Conservation (phyloP, 768 basidiomycete genomes). For the Hydnum rufescens region DNA sequence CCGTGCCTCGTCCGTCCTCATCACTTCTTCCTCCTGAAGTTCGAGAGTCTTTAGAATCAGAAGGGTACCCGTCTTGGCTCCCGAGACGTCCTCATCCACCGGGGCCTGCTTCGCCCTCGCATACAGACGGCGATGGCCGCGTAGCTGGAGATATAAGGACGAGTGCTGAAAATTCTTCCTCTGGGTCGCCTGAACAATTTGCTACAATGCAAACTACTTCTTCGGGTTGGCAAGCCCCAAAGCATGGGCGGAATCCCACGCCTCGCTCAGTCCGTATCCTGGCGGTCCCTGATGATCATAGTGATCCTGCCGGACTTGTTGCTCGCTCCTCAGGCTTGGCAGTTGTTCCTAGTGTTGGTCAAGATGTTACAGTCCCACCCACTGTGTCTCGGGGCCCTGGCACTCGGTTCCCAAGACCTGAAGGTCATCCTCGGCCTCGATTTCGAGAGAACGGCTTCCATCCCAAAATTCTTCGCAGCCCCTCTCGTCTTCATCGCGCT, state of each 20-base stretch:
- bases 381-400: conserved; percentile 19
- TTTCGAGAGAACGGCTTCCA: conserved; percentile 53
- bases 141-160: not conserved
- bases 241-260: conserved; percentile 54
- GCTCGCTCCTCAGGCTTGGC: conserved; percentile 15
- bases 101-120: conserved; percentile 25
- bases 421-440: conserved; percentile 22
- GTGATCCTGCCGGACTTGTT: conserved; percentile 19
- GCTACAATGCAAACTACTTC: not conserved
- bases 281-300: conserved; percentile 33
- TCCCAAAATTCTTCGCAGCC: conserved; percentile 44
- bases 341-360: not conserved
- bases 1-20: not conserved
- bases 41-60: conserved; percentile 11
- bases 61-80: conserved; percentile 59
- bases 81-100: conserved; percentile 61
- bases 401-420: not conserved
- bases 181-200: not conserved
- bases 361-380: conserved; percentile 22
- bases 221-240: conserved; percentile 14
- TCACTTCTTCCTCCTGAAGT: not conserved
- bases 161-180: conserved; percentile 2
- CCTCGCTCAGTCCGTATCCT: conserved; percentile 70
- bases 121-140: not conserved
- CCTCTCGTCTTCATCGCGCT: conserved; percentile 22